Conservation (phyloP, 2,329 filamentous ascomycete genomes). For the Colletotrichum sp. region DNA sequence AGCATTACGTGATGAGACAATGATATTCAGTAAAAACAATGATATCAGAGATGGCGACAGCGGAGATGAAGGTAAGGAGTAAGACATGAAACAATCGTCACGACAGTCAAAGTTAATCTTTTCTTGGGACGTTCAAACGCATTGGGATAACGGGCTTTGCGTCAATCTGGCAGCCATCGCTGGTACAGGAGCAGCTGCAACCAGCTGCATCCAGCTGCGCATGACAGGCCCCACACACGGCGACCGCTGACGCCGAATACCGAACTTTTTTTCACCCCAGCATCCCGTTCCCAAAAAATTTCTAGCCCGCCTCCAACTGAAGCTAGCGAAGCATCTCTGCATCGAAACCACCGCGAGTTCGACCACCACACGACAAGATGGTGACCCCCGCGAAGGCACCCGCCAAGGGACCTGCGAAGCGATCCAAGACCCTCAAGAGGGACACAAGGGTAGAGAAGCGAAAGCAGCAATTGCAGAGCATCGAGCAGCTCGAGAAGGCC, state of each 20-base stretch:
- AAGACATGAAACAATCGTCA: no score
- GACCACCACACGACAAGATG: constrained; percentile 1
- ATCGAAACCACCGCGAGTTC: neutral
- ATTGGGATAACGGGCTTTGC: no score
- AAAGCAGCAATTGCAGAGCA: constrained; percentile 44
- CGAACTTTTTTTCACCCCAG: constrained; percentile 12
- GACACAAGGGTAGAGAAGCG: constrained; percentile 26
- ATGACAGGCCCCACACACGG: constrained; percentile 12
- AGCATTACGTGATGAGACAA: no score
- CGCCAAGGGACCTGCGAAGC: constrained; percentile 22
- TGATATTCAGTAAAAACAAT: no score
- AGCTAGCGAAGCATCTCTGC: neutral
- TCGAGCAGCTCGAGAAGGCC: constrained; percentile 40
- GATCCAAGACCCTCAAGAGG: constrained; percentile 38
- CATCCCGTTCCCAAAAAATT: constrained; percentile 12
- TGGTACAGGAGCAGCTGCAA: no score
- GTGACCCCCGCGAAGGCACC: constrained; percentile 18
- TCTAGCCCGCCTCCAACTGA: neutral
- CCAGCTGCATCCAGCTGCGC: no score
- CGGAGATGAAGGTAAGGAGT: no score
- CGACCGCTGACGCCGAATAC: constrained; percentile 15
- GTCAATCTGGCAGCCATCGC: no score
- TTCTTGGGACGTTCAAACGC: no score
- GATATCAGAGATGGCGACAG: no score
- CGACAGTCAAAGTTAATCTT: no score